Evolutionary conservation across 1,139 yeast species (phyloP), one percentile per base, ranked within the genome.

Genomic region (Yamadazyma spencermartinsiae): DNA sequence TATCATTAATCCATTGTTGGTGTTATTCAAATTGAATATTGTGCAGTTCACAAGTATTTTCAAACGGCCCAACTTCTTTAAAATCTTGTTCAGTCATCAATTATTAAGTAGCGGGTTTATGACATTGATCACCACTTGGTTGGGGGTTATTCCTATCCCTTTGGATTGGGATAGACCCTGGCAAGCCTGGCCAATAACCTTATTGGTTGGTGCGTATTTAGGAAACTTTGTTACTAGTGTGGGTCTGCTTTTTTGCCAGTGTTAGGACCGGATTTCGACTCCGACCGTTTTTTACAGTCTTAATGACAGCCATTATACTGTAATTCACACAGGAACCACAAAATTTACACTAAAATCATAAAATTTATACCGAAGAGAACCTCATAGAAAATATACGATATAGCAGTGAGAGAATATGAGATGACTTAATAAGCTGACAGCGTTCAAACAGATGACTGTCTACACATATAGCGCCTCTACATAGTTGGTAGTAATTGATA

Each of bases 131-230:
- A 96, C 96, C 2, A 80, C 94, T 8, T 92, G 98, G 98, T 52
- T 88, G 2, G 97, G 98, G 9, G 96, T 94, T 4, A 65, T 87
- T 30, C 98, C 96, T 2, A 89, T 92, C 43, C 97, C 98, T 0
- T 72, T 92, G 42, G 98, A 92, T 60, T 92, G 98, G 98, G 98
- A 92, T 59, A 73, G 98, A 50, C 89, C 86, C 20, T 92, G 98
- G 98, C 98, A 92, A 61, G 76, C 72, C 42, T 92, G 97, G 96
- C 98, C 98, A n/a, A 77, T 88, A 41, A 90, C 98, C 1, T 74
- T 90, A 36, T 66, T 90, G 18, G 70, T 77, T n/a, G 98, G 98
- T 1, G 82, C 80, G 0, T 88, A 87, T 54, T 20, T 71, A 1
- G 98, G 97, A 13, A 76, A 82, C 2, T 70, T 80, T 19, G 49